Conservation (phyloP, 768 basidiomycete species). For the Auriscalpium vulgare region DNA sequence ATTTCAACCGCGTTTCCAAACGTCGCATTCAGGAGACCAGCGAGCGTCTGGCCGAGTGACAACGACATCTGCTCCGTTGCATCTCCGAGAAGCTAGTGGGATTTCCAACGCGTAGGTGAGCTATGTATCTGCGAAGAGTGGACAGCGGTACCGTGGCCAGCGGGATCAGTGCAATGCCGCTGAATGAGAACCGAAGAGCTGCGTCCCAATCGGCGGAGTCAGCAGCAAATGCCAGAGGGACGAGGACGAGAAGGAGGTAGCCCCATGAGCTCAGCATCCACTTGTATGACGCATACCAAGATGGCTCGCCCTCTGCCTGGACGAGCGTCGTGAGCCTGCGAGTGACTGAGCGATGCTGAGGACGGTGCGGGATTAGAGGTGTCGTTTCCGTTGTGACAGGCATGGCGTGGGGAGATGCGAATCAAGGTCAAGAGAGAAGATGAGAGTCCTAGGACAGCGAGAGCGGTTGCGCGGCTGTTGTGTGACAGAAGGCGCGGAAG, state of each 20-base stretch:
- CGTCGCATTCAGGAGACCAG: constrained; percentile 80
- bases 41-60: constrained; percentile 75
- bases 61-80: constrained; percentile 76
- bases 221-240: constrained; percentile 63
- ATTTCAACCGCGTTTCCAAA: constrained; percentile 84
- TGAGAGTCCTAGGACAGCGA: no score
- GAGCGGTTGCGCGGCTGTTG: no score
- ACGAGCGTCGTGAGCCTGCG: constrained; percentile 31
- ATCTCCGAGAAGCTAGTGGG: constrained; percentile 58
- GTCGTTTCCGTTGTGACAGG: no score
- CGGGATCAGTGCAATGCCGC: constrained; percentile 79
- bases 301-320: constrained; percentile 55
- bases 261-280: constrained; percentile 60
- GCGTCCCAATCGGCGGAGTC: constrained; percentile 70
- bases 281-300: constrained; percentile 46
- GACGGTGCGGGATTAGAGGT: no score
- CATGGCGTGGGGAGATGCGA: no score
- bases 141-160: constrained; percentile 58
- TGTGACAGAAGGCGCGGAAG: no score
- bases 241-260: constrained; percentile 71
- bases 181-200: constrained; percentile 61
- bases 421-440: no score
- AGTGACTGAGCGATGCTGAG: no score
- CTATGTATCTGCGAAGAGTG: neutral
- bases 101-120: neutral